phyloP scores from a whole-genome alignment of 1,284 basidiomycete genomes.

The Serendipita sp. region DNA sequence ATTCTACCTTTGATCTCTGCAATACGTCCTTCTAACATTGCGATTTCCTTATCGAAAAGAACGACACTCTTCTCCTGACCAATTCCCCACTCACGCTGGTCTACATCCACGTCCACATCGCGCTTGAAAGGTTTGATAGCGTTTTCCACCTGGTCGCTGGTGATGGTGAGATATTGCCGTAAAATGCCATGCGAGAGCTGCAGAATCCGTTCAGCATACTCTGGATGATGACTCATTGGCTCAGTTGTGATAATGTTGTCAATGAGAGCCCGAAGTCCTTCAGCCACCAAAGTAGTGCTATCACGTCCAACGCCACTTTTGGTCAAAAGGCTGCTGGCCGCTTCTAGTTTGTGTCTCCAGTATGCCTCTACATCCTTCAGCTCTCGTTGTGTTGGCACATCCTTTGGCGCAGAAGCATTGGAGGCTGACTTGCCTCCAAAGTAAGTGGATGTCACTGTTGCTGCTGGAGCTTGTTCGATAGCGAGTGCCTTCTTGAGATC shows the following conservation, averaged over 20 bases:
- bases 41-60: slow-evolving; percentile 73
- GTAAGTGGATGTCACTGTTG: background rate
- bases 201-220: slow-evolving; percentile 75
- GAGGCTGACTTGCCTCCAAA: slow-evolving; percentile 25
- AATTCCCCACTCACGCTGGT: slow-evolving; percentile 79
- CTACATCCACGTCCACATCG: slow-evolving; percentile 72
- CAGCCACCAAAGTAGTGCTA: slow-evolving; percentile 88
- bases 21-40: slow-evolving; percentile 75
- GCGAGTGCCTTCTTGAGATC: slow-evolving; percentile 41
- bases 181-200: slow-evolving; percentile 88
- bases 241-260: slow-evolving; percentile 78
- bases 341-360: slow-evolving; percentile 93
- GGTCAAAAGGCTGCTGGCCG: slow-evolving; percentile 80
- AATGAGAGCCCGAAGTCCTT: slow-evolving; percentile 78
- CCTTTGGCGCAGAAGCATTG: background rate
- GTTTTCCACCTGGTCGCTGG: slow-evolving; percentile 98
- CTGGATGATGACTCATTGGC: slow-evolving; percentile 85
- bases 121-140: slow-evolving; percentile 99
- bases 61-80: slow-evolving; percentile 65
- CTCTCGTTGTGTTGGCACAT: background rate
- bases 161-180: slow-evolving; percentile 79
- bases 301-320: slow-evolving; percentile 95
- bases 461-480: background rate
- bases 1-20: slow-evolving; percentile 75
- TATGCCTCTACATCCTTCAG: slow-evolving; percentile 72